Conservation (phyloP, 768 basidiomycete genomes). For the Coprinellus micaceus region DNA sequence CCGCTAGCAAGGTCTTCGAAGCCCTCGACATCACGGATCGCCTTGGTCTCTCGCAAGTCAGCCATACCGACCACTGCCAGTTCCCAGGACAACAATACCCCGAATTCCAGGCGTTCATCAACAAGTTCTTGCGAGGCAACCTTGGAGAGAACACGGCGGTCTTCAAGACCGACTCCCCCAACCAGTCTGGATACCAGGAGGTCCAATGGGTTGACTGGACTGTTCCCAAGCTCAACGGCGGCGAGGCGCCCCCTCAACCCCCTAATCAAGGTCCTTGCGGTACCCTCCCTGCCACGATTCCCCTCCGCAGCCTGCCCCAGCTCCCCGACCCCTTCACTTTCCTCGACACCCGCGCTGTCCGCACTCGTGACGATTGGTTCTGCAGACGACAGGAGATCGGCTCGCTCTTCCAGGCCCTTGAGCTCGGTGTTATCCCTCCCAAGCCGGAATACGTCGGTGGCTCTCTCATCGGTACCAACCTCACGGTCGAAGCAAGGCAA, state of each 20-base stretch:
- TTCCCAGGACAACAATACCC: conserved; percentile 44
- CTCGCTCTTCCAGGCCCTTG: conserved; percentile 47
- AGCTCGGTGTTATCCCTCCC: conserved; percentile 36
- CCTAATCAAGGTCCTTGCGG: conserved; percentile 21
- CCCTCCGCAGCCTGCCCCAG: conserved; percentile 32
- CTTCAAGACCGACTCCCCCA: conserved; percentile 36
- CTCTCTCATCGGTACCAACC: conserved; percentile 37
- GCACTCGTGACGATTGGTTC: conserved; percentile 42
- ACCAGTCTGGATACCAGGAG: conserved; percentile 33
- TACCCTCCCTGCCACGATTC: conserved; percentile 24
- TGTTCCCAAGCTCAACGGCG: conserved; percentile 27
- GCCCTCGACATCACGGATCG: conserved; percentile 40
- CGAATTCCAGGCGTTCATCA: conserved; percentile 46
- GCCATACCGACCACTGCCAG: conserved; percentile 41
- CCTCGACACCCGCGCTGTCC: conserved; percentile 29
- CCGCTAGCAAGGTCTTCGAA: conserved; percentile 43
- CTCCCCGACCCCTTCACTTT: conserved; percentile 56
- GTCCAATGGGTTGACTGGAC: conserved; percentile 45
- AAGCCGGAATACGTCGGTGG: conserved; percentile 42
- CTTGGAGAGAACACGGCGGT: conserved; percentile 42
- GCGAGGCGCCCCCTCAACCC: conserved; percentile 7
- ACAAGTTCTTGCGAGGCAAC: conserved; percentile 45
- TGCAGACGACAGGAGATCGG: conserved; percentile 48
- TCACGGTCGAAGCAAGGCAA: conserved; percentile 45
- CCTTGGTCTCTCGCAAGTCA: conserved; percentile 49